Conservation (phyloP, 225 moss, liverwort and hornwort genomes). For the Bryoerythrophyllum caledonicum region DNA sequence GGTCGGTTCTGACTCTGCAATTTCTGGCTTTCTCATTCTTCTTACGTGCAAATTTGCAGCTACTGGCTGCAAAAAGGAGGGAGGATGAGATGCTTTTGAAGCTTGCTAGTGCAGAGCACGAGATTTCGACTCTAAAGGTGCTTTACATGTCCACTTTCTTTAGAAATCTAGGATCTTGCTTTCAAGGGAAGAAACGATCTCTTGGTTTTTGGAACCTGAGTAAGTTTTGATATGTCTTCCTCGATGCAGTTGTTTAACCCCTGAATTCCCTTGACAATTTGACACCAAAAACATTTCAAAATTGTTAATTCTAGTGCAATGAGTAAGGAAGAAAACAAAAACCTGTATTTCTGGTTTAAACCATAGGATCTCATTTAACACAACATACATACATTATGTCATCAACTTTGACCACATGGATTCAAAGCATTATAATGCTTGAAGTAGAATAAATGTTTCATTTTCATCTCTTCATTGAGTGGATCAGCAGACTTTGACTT, state of each 20-base stretch:
- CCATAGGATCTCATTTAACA: too few relatives aligned
- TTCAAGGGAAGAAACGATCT: not conserved
- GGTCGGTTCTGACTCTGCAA: not conserved
- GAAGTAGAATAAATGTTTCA: too few relatives aligned
- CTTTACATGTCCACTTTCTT: not conserved
- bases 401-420: too few relatives aligned
- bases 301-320: too few relatives aligned
- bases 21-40: constrained; percentile 7
- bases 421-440: too few relatives aligned
- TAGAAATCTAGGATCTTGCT: constrained; percentile 1
- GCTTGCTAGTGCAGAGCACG: constrained; percentile 79
- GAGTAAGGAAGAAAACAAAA: too few relatives aligned
- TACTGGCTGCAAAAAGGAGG: constrained; percentile 62
- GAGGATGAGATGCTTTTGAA: constrained; percentile 78
- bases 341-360: too few relatives aligned
- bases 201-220: not conserved
- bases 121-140: constrained; percentile 79
- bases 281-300: too few relatives aligned
- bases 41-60: constrained; percentile 38
- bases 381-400: too few relatives aligned
- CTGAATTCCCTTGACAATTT: too few relatives aligned
- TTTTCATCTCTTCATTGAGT: too few relatives aligned
- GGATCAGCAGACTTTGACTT: too few relatives aligned
- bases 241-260: not conserved
- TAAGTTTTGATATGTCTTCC: not conserved